phyloP scores from a whole-genome alignment of 129 eudicot genomes.

The Mikania micrantha region DNA sequence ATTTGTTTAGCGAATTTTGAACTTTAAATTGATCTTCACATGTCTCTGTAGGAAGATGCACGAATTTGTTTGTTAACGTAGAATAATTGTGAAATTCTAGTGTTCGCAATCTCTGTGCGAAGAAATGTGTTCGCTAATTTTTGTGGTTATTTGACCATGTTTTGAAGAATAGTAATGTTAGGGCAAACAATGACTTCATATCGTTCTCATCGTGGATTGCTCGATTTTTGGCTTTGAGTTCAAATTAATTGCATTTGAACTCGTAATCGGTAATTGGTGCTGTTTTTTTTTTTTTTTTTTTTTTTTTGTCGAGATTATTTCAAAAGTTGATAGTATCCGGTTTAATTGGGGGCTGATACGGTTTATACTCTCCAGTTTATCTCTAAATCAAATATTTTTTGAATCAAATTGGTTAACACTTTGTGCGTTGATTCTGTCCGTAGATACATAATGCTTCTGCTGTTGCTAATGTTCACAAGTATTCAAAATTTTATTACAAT shows the following conservation, averaged over 20 bases:
- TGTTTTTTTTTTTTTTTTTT: no score
- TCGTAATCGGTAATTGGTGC: not conserved
- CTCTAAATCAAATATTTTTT: not conserved
- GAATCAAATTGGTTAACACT: not conserved
- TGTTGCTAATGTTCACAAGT: not conserved
- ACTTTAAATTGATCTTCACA: not conserved
- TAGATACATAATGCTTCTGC: not conserved
- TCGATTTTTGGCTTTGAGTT: not conserved
- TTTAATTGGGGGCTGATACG: not conserved
- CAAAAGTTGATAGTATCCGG: not conserved
- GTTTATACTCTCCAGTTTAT: not conserved
- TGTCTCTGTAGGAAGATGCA: not conserved
- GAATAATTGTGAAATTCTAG: not conserved
- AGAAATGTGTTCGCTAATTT: not conserved
- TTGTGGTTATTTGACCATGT: not conserved
- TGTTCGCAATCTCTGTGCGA: not conserved
- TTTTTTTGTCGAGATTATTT: not conserved
- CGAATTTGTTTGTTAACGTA: not conserved
- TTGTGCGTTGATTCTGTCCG: not conserved
- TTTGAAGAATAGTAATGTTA: constrained; percentile 5
- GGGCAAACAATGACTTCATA: not conserved
- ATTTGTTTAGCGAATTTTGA: not conserved
- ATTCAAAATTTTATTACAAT: not conserved
- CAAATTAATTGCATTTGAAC: not conserved
- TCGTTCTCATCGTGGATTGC: not conserved